Base-by-base conservation (phyloP, 352 stramenopile species). In the Phytopythium sindhum region DNA sequence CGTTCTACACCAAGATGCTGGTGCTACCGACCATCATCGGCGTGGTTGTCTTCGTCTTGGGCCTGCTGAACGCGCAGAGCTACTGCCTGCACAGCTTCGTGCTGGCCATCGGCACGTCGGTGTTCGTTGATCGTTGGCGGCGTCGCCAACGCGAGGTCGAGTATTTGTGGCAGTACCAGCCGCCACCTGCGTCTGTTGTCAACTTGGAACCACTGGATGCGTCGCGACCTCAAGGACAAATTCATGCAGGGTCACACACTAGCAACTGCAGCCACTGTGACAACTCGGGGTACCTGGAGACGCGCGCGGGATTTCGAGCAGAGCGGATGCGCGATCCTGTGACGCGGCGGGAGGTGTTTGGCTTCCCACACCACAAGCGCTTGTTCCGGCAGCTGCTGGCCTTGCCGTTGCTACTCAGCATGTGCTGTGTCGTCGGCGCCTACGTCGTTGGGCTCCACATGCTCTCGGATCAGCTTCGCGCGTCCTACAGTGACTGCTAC, bases 1-100 rank as follows among this genome's bases (percentile, higher is more conserved):
- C 81, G n/a, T 96, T 91, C 57, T 96, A 95, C 74, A 96, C 89
- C 7, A 67, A 75, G 21, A 84, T 91, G 73, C 71, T 96, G 24
- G 39, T 91, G 2, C 48, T 85, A 0, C 84, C 87, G 10, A 74
- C 70, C 1, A 60, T 84, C 21, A 68, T 77, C 17, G 88, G 88
- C 12, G 59, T 91, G 8, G 44, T 78, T 0, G 67, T 94, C 19
- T 88, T 75, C 35, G 63, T 80, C 2, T 45, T 86, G 4, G 72
- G 68, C 24, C 55, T 72, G n/a, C 57, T 86, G 33, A 71, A 75
- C 33, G 72, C 74, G 2, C 66, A 75, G 35, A 82, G 71, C 60
- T 86, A 85, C 60, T 77, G 68, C 5, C 19, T 83, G 4, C 66
- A 81, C 48, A 77, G 78, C 58, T 72, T 87, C 26, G 60, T 77